These are phyloP conservation scores for Sporothrix humicola DNA, from an alignment of 2,329 filamentous ascomycete species.

Conservation along the genomic window DNA sequence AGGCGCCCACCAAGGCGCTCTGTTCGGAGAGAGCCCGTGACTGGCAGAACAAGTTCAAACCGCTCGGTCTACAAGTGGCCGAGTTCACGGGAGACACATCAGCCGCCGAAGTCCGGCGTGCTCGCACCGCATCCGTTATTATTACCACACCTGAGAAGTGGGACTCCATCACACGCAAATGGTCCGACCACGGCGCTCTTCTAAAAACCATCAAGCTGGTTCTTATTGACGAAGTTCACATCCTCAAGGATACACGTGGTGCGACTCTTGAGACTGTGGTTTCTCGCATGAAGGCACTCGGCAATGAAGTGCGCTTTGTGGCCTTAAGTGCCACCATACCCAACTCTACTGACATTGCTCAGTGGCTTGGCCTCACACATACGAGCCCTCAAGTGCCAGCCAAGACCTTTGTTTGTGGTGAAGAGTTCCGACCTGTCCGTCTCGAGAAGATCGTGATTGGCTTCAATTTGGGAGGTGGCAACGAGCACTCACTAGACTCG, in stretches of 20 bases:
- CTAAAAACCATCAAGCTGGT: slow-evolving; percentile 79
- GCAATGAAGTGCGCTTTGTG: slow-evolving; percentile 76
- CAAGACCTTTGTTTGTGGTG: slow-evolving; percentile 71
- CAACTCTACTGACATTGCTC: slow-evolving; percentile 79
- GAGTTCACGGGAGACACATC: slow-evolving; percentile 86
- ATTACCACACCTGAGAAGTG: slow-evolving; percentile 90
- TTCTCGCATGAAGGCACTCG: slow-evolving; percentile 83
- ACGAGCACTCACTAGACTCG: slow-evolving; percentile 80
- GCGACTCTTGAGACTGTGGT: slow-evolving; percentile 84
- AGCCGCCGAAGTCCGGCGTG: slow-evolving; percentile 65
- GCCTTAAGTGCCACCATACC: slow-evolving; percentile 84
- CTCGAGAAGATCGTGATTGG: slow-evolving; percentile 79
- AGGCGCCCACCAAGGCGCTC: slow-evolving; percentile 82
- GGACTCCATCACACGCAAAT: slow-evolving; percentile 87
- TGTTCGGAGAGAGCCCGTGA: slow-evolving; percentile 78
- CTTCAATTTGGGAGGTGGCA: slow-evolving; percentile 60
- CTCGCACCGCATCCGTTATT: slow-evolving; percentile 79
- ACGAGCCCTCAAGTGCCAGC: slow-evolving; percentile 67
- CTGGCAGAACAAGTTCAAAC: slow-evolving; percentile 76
- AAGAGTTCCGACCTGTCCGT: slow-evolving; percentile 79
- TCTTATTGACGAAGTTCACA: slow-evolving; percentile 87
- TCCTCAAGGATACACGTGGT: slow-evolving; percentile 78
- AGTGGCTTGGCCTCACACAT: slow-evolving; percentile 74
- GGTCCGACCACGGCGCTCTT: slow-evolving; percentile 78
- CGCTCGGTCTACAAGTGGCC: slow-evolving; percentile 70